Evolutionary conservation across 352 stramenopile genomes (phyloP).

Genomic region (Phytophthora litchii): DNA sequence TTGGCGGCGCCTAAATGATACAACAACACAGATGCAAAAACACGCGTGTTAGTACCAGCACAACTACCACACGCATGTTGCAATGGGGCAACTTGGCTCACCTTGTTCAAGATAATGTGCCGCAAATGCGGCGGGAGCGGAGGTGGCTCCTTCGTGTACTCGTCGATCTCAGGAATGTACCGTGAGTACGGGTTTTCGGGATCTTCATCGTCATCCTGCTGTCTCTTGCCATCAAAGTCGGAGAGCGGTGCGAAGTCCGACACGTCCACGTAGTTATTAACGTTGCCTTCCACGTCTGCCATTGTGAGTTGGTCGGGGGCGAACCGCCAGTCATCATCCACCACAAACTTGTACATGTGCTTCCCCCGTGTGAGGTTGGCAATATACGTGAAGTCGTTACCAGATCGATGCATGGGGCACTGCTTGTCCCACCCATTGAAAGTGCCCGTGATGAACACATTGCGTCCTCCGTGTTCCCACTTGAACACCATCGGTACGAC

Average conservation of each 20-base stretch:
- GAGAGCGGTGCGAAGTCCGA: conserved; percentile 95
- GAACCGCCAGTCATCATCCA: conserved; percentile 99
- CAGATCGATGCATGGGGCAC: conserved; percentile 98
- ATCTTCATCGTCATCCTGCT: conserved; percentile 62
- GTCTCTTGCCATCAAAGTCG: conserved; percentile 65
- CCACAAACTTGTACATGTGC: conserved; percentile 99
- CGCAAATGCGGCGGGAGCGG: conserved; percentile 97
- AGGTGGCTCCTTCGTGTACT: conserved; percentile 99
- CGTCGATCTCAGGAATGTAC: conserved; percentile 97
- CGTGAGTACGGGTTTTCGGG: conserved; percentile 95
- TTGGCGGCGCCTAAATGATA: conserved; percentile 80
- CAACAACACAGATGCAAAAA: conserved; percentile 27
- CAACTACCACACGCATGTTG: conserved; percentile 18
- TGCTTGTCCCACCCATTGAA: conserved; percentile 99
- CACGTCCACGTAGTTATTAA: conserved; percentile 99
- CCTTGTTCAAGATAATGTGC: conserved; percentile 99
- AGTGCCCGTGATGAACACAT: conserved; percentile 99
- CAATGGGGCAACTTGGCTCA: conserved; percentile 29
- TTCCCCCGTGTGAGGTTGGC: conserved; percentile 97
- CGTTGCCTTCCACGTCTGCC: conserved; percentile 98
- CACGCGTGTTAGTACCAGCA: conserved; percentile 21
- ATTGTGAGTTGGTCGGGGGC: conserved; percentile 95
- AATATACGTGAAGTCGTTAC: conserved; percentile 99
- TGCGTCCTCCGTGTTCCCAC: conserved; percentile 97
- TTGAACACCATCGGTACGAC: conserved; percentile 96